Evolutionary conservation across 192 early-diverging fungal genomes (phyloP).

Genomic region (Coemansia sp.): DNA sequence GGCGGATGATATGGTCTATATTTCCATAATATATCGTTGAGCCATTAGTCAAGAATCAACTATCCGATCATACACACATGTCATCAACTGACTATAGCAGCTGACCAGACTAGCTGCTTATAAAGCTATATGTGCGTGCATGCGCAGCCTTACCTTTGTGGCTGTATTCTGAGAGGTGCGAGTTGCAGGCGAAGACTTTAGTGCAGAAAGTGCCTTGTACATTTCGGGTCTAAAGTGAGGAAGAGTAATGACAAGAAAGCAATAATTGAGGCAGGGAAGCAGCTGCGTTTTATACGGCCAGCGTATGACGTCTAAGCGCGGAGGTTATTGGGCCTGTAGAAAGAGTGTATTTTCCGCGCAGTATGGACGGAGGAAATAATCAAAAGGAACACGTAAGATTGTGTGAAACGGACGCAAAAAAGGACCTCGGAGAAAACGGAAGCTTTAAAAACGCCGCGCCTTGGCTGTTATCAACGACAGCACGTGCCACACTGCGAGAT

Average conservation of each 20-base stretch:
- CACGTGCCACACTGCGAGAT: conserved; percentile 6
- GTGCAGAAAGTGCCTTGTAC: conserved; percentile 47
- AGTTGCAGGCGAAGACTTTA: conserved; percentile 37
- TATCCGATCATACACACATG: neutral
- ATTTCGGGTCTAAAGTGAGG: conserved; percentile 24
- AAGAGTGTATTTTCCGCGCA: conserved; percentile 5
- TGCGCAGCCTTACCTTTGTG: conserved; percentile 32
- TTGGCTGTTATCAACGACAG: neutral
- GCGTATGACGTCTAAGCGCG: neutral
- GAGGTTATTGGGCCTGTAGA: conserved; percentile 1
- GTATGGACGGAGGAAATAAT: conserved; percentile 5
- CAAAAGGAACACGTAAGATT: conserved; percentile 2
- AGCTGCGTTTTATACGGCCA: conserved; percentile 3
- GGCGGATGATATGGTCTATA: conserved; percentile 19
- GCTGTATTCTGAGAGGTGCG: conserved; percentile 30
- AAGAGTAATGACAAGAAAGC: neutral
- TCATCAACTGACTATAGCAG: neutral
- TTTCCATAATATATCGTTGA: neutral
- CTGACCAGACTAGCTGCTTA: neutral
- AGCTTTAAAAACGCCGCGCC: conserved; percentile 11
- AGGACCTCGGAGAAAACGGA: conserved; percentile 10
- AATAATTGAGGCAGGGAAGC: neutral
- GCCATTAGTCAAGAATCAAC: neutral
- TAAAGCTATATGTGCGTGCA: neutral
- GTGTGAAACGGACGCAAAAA: neutral